phyloP scores from a whole-genome alignment of 257 asterid genomes.

The Leptodermis oblonga region DNA sequence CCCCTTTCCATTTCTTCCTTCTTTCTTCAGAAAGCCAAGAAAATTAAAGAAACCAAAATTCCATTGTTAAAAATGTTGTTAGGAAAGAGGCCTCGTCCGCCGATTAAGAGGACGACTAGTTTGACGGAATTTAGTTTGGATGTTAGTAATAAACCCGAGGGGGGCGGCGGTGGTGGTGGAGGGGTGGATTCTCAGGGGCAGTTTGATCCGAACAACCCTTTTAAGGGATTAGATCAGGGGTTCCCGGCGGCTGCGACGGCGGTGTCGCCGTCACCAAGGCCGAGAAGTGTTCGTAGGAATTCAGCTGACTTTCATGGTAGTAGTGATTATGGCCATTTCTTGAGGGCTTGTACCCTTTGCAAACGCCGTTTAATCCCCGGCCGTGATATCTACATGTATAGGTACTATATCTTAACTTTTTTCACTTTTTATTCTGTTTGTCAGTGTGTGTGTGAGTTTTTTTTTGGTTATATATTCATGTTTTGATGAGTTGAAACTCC shows the following conservation, averaged over 20 bases:
- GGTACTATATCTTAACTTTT: neutral
- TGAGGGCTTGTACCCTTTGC: conserved; percentile 69
- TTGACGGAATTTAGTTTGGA: conserved; percentile 64
- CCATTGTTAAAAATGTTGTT: conserved; percentile 37
- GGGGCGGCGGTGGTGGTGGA: neutral
- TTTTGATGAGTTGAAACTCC: too few relatives aligned
- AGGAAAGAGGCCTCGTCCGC: conserved; percentile 73
- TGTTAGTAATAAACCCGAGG: conserved; percentile 18
- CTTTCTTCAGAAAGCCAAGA: neutral
- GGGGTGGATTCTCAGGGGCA: conserved; percentile 15
- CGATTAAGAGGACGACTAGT: conserved; percentile 74
- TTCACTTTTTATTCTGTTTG: neutral
- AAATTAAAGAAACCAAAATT: neutral
- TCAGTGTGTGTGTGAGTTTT: neutral
- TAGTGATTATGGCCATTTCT: conserved; percentile 43
- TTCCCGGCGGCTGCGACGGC: conserved; percentile 22
- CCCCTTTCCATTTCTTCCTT: conserved; percentile 7
- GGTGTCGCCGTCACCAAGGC: conserved; percentile 18
- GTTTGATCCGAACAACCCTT: conserved; percentile 33
- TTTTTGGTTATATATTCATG: neutral
- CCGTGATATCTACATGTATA: conserved; percentile 69
- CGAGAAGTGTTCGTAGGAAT: conserved; percentile 44
- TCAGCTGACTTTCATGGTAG: conserved; percentile 35
- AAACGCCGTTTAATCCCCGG: conserved; percentile 63
- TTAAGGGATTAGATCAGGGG: conserved; percentile 30